Evolutionary conservation across 202 grass and related monocot species (phyloP), one percentile per base, ranked within the genome.

Genomic region (Brachypodium distachyon): DNA sequence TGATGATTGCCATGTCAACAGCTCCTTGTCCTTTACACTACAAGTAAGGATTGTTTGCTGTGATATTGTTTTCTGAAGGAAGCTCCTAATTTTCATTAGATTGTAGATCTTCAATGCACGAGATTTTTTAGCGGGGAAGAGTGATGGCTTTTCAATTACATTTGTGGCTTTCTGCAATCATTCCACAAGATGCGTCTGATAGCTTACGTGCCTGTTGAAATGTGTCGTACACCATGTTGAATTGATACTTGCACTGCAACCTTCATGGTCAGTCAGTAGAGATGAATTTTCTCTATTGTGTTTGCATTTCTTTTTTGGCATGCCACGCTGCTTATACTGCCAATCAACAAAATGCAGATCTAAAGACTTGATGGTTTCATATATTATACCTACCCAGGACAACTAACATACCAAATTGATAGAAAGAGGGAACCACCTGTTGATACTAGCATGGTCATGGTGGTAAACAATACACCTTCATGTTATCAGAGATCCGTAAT

Each of bases 1-100:
- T 65, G 96, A 99, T 81, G 96, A 99, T 88, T 99, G 96, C 29
- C 87, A 95, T 85, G 92, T 92, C 52, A 99, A 99, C 67, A 88
- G 72, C 61, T 95, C 96, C 74, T 90, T 99, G 57, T 93, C 96
- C 53, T 95, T 83, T 74, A 99, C 96, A 58, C 41, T 99, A 70
- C 96, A 99, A 77, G 96, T 95, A 90, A 85, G 82, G 28, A 41
- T 65, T 17, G 52, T 53, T 76, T 64, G 44, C 70, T 77, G 39
- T 72, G 53, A 12, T 33, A 27, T 73, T 89, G n/a, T 53, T 82
- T 80, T 77, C 17, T 62, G 47, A 43, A 25, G 47, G 52, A 68
- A 39, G 1, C 23, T 57, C 6, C 17, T 40, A 54, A 62, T 70
- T 63, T 77, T 56, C 18, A 39, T 48, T 56, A 36, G 12, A n/a